Conservation (phyloP, 768 basidiomycete genomes). For the Gautieria morchelliformis region DNA sequence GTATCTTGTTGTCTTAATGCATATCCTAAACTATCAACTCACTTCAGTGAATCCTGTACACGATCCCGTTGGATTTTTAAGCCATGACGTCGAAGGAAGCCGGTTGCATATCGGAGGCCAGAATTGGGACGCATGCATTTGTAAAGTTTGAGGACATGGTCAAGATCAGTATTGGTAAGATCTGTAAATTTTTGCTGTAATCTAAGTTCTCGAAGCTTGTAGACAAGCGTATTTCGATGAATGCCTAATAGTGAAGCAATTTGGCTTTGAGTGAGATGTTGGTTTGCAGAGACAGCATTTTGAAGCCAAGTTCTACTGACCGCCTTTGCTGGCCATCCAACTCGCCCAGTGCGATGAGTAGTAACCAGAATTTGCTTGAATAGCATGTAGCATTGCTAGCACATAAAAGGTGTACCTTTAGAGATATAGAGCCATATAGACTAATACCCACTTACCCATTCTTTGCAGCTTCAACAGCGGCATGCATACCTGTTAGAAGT, state of each 20-base stretch:
- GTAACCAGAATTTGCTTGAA: background rate
- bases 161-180: background rate
- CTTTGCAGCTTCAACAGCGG: background rate
- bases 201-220: slow-evolving; percentile 10
- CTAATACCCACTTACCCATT: background rate
- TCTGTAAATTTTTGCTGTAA: slow-evolving; percentile 12
- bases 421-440: background rate
- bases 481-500: background rate
- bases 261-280: slow-evolving; percentile 10
- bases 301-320: slow-evolving; percentile 12
- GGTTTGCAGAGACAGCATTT: slow-evolving; percentile 9
- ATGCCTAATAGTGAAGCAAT: slow-evolving; percentile 12
- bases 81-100: slow-evolving; percentile 7
- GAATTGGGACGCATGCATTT: slow-evolving; percentile 11
- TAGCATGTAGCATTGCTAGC: background rate
- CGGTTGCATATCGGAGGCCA: slow-evolving; percentile 16
- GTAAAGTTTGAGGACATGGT: background rate
- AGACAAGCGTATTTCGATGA: slow-evolving; percentile 14
- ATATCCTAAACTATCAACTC: slow-evolving; percentile 12
- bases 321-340: slow-evolving; percentile 12
- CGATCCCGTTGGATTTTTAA: slow-evolving; percentile 18
- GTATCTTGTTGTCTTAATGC: slow-evolving; percentile 12
- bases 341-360: slow-evolving; percentile 2
- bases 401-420: background rate
- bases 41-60: no score